These are phyloP conservation scores for Globisporangium alternatum DNA, from an alignment of 352 stramenopile species.

Conservation along the genomic window DNA sequence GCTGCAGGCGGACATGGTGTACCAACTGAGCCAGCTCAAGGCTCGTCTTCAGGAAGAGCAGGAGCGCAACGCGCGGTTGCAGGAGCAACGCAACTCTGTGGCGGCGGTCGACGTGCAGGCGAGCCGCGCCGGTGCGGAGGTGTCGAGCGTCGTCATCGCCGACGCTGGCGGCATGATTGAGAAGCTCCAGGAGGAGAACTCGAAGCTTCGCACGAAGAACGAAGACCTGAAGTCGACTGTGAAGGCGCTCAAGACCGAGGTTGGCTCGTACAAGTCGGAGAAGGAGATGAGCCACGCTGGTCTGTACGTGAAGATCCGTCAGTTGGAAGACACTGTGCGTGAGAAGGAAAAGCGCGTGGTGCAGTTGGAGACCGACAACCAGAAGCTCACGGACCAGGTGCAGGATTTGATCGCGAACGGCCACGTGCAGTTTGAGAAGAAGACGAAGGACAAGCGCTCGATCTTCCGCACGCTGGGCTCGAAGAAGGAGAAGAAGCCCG, in stretches of 20 bases:
- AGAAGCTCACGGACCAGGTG: slow-evolving; percentile 69
- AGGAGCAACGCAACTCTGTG: slow-evolving; percentile 49
- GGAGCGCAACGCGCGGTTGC: slow-evolving; percentile 63
- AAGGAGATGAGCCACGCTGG: slow-evolving; percentile 74
- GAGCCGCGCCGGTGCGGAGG: slow-evolving; percentile 21
- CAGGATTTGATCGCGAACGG: slow-evolving; percentile 35
- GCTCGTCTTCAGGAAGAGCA: slow-evolving; percentile 78
- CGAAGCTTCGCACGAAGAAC: slow-evolving; percentile 75
- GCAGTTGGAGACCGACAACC: slow-evolving; percentile 68
- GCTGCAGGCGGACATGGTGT: slow-evolving; percentile 83
- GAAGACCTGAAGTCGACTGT: slow-evolving; percentile 65
- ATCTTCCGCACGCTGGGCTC: slow-evolving; percentile 84
- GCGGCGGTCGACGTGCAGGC: slow-evolving; percentile 26
- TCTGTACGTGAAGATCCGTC: slow-evolving; percentile 73
- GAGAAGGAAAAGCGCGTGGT: slow-evolving; percentile 77
- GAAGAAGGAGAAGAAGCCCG: slow-evolving; percentile 74
- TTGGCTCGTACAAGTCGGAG: slow-evolving; percentile 73
- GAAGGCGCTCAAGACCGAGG: slow-evolving; percentile 61
- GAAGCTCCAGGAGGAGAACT: slow-evolving; percentile 76
- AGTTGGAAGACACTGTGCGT: slow-evolving; percentile 65
- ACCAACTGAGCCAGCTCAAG: slow-evolving; percentile 79
- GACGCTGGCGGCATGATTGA: slow-evolving; percentile 84
- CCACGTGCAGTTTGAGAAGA: slow-evolving; percentile 44
- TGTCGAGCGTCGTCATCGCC: slow-evolving; percentile 68
- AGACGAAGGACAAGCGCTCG: slow-evolving; percentile 60